Conservation (phyloP, 352 stramenopile genomes). For the Globisporangium echinulatum region DNA sequence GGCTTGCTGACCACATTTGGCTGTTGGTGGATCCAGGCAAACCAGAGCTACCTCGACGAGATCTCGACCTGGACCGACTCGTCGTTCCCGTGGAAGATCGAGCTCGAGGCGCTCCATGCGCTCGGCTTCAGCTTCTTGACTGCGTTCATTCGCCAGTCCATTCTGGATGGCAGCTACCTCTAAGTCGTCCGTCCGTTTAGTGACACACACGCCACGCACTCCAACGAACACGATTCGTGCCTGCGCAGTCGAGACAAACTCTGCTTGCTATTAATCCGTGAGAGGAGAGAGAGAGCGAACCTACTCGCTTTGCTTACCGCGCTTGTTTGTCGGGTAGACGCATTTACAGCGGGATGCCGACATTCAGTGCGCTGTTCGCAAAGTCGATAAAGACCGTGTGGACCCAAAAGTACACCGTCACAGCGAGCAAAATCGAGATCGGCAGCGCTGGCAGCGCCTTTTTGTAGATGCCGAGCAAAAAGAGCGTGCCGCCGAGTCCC, state of each 20-base stretch:
- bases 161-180: conserved; percentile 34
- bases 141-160: conserved; percentile 43
- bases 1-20: too few species aligned
- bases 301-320: background rate
- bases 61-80: conserved; percentile 41
- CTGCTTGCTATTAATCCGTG: background rate
- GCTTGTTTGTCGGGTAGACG: too few species aligned
- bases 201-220: background rate
- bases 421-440: conserved; percentile 87
- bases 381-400: conserved; percentile 67
- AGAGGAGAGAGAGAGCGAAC: too few species aligned
- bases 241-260: background rate
- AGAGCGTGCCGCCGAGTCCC: conserved; percentile 91
- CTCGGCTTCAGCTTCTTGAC: conserved; percentile 72
- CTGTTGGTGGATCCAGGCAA: conserved; percentile 23
- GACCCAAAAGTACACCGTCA: conserved; percentile 81
- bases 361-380: conserved; percentile 29
- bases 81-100: conserved; percentile 60
- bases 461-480: conserved; percentile 94
- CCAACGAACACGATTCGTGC: background rate
- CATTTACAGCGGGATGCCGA: conserved; percentile 19
- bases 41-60: conserved; percentile 43
- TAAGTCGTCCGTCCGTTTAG: conserved; percentile 2
- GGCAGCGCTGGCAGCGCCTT: conserved; percentile 95
- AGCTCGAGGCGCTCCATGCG: conserved; percentile 74